Conservation (phyloP, 75 land plant species). For the Picea glauca region DNA sequence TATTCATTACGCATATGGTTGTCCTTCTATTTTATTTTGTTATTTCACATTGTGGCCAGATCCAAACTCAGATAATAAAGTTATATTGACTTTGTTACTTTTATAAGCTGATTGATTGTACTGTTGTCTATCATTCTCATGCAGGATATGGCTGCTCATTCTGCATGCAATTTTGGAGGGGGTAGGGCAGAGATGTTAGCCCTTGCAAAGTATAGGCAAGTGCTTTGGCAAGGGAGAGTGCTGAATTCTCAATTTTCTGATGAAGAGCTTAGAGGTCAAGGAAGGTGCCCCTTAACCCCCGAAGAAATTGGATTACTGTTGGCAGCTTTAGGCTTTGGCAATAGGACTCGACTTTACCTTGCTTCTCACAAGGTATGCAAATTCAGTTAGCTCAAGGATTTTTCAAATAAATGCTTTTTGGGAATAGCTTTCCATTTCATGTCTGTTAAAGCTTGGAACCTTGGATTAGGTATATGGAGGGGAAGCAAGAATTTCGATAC, state of each 20-base stretch:
- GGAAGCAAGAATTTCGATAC: constrained; percentile 66
- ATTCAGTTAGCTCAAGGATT: not conserved
- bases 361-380: constrained; percentile 82
- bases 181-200: constrained; percentile 90
- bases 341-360: constrained; percentile 74
- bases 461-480: constrained; percentile 88
- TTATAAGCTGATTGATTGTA: not conserved
- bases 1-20: not conserved
- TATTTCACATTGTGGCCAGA: not conserved
- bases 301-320: constrained; percentile 88
- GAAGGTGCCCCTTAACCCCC: constrained; percentile 92
- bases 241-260: constrained; percentile 72
- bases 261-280: constrained; percentile 65
- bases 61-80: not conserved
- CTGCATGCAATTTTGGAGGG: constrained; percentile 97
- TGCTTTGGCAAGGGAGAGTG: constrained; percentile 92
- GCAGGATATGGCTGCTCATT: constrained; percentile 98
- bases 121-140: not conserved
- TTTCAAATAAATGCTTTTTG: not conserved
- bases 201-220: constrained; percentile 79
- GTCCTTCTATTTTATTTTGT: not conserved
- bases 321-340: constrained; percentile 85
- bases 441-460: not conserved
- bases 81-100: not conserved
- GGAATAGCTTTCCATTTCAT: not conserved